Percentiles rank a stretch among this genome's conserved stretches.
Conservation (phyloP, 1,139 yeast species). For the Hyphopichia buzzinii region DNA sequence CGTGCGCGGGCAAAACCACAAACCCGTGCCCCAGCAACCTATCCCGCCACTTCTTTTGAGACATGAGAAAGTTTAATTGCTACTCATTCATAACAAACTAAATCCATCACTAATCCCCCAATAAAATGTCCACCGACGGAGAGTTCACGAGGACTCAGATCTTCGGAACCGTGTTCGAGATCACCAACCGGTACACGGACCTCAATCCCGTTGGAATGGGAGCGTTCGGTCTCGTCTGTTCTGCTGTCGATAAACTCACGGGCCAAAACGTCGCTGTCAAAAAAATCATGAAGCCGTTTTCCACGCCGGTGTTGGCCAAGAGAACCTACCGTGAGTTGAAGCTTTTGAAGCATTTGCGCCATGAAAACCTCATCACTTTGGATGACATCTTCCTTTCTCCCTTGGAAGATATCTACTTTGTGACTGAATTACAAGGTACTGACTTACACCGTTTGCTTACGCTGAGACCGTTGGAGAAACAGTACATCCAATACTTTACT, state of each 20-base stretch:
- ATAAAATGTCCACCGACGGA: constrained; percentile 44
- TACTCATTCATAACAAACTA: too few relatives aligned
- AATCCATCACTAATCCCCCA: too few relatives aligned
- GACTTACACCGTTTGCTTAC: constrained; percentile 89
- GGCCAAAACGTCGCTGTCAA: constrained; percentile 95
- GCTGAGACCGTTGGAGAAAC: constrained; percentile 91
- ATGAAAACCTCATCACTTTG: constrained; percentile 88
- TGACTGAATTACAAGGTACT: constrained; percentile 94
- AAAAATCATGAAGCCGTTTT: constrained; percentile 96
- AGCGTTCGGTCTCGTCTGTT: constrained; percentile 96
- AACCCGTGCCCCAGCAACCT: too few relatives aligned
- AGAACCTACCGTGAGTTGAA: constrained; percentile 95
- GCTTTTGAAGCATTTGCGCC: constrained; percentile 86
- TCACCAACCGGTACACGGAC: constrained; percentile 86
- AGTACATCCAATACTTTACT: constrained; percentile 92
- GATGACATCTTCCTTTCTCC: constrained; percentile 96
- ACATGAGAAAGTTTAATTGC: too few relatives aligned
- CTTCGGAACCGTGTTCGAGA: constrained; percentile 90
- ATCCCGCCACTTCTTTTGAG: too few relatives aligned
- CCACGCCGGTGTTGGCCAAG: constrained; percentile 91
- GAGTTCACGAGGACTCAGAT: constrained; percentile 55
- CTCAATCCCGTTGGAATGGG: constrained; percentile 99
- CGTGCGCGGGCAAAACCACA: too few relatives aligned
- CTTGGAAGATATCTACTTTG: constrained; percentile 93
- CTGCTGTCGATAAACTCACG: constrained; percentile 89